Base-by-base conservation (phyloP, 306 rosid genomes). In the Vigna unguiculata region DNA sequence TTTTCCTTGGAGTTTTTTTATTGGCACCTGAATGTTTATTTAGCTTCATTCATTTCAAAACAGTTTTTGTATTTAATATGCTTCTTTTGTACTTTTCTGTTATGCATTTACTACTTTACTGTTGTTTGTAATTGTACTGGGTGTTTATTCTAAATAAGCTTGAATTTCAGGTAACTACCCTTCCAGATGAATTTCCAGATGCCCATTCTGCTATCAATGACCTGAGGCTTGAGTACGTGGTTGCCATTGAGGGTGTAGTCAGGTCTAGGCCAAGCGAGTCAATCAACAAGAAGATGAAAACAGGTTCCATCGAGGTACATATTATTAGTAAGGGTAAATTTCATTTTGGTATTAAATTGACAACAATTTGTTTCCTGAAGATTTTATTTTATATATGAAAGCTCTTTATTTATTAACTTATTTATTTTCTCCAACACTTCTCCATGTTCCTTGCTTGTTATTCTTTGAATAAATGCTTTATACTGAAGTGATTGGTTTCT, bases 171-270 rank as follows among this genome's bases (percentile, higher is more conserved):
- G 83, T 95, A 53, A 86, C 98, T n/a, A 92, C 98, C 47, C 97
- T 89, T 69, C 95, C 97, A n/a, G 91, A 88, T n/a, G 86, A 90
- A 71, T 95, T 87, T 76, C 98, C 93, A 22, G 85, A 90, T 46
- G 96, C 95, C 5, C 97, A 92, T 83, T 71, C 88, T 45, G 86
- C 74, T 22, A 64, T 92, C 45, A 95, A 90, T 75, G 87, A 86
- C 80, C 67, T 87, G 71, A 81, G 99, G 61, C 88, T 95, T 30
- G 97, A 95, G 91, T 88, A 92, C 41, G 99, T 95, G 64, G 87
- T 92, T 68, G 90, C 97, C 61, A 87, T 95, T n/a, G 96, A 95
- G 75, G 99, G 99, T 63, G 6, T 87, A 61, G 92, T 92, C 38
- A 81, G 93, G 90, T 76, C 91, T 58, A 78, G 98, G 65, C 99